These are phyloP conservation scores for Dictyostelium purpureum DNA, from an alignment of 78 protist species.

Conservation along the genomic window DNA sequence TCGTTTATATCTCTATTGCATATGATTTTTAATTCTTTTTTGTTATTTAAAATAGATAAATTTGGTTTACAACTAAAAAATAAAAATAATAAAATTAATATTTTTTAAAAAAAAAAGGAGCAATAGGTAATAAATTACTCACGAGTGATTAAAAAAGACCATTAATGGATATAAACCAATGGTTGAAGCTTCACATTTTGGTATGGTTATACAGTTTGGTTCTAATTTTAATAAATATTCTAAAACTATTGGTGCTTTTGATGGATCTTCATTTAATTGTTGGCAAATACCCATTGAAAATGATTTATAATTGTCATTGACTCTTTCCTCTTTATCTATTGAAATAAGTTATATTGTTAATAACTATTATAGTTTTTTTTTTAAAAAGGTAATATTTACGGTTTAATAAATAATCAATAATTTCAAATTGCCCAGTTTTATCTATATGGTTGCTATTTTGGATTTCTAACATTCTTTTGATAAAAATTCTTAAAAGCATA, in stretches of 20 bases:
- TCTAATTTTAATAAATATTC: neutral
- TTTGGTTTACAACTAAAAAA: neutral
- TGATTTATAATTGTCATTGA: neutral
- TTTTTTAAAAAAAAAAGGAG: too few relatives aligned
- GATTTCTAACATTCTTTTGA: neutral
- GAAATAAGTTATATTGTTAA: neutral
- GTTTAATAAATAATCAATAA: neutral
- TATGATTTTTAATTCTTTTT: neutral
- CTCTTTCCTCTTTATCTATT: neutral
- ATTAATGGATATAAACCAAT: conserved; percentile 14
- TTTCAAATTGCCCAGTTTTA: neutral
- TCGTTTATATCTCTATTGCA: neutral
- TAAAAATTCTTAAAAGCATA: neutral
- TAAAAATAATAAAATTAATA: too few relatives aligned
- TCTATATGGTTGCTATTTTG: neutral
- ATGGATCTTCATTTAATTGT: neutral
- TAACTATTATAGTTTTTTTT: too few relatives aligned
- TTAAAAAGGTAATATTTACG: neutral
- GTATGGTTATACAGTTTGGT: conserved; percentile 6
- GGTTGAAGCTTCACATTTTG: conserved; percentile 1
- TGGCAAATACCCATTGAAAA: neutral
- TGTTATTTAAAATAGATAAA: neutral
- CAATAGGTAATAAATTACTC: neutral
- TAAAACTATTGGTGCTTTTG: neutral
- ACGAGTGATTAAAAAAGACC: conserved; percentile 2